These are phyloP conservation scores for Huiozyma sinensis DNA, from an alignment of 805 yeast genomes.

Conservation along the genomic window DNA sequence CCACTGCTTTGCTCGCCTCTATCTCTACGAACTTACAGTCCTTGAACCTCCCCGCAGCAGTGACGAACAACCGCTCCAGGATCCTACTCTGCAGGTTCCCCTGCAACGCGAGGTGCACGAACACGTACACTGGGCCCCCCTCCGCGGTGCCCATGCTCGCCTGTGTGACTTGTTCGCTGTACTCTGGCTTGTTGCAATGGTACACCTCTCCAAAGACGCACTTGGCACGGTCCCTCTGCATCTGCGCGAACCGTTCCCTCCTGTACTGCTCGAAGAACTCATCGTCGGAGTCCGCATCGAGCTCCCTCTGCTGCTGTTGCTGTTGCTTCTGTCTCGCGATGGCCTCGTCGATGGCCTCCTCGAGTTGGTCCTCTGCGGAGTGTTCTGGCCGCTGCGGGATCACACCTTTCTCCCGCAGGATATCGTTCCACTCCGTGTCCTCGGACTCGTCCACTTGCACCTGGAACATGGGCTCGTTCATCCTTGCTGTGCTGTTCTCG, in stretches of 20 bases:
- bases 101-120: constrained; percentile 66
- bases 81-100: constrained; percentile 66
- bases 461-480: constrained; percentile 50
- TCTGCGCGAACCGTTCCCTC: constrained; percentile 64
- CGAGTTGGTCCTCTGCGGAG: constrained; percentile 77
- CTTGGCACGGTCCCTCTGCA: constrained; percentile 45
- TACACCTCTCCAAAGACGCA: constrained; percentile 64
- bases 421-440: constrained; percentile 99
- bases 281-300: constrained; percentile 90
- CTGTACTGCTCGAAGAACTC: constrained; percentile 75
- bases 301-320: constrained; percentile 76
- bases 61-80: constrained; percentile 44
- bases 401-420: constrained; percentile 77
- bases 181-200: constrained; percentile 80
- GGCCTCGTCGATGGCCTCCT: constrained; percentile 80
- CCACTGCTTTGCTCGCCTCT: constrained; percentile 83
- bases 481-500: constrained; percentile 1
- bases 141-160: constrained; percentile 40
- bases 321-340: constrained; percentile 57
- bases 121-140: constrained; percentile 41
- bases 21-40: constrained; percentile 90
- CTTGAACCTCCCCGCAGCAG: constrained; percentile 54
- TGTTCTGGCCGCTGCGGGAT: constrained; percentile 79
- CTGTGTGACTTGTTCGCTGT: constrained; percentile 72
- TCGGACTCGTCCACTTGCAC: constrained; percentile 90